Evolutionary conservation across 1,284 basidiomycete genomes (phyloP).

Genomic region (Boletellus sp.): DNA sequence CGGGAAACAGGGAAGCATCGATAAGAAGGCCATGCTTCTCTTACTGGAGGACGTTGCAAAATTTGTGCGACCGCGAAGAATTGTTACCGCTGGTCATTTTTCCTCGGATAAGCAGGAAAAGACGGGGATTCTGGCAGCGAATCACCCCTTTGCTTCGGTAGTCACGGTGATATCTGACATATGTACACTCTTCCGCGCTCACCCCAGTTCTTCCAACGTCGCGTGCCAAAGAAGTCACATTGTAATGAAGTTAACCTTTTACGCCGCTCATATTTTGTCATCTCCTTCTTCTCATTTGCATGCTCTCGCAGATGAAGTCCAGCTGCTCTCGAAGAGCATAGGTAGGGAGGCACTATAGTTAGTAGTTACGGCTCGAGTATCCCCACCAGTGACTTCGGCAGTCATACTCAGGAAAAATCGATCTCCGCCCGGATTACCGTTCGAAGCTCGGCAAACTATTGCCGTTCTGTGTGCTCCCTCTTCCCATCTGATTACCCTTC

Average conservation of each 20-base stretch:
- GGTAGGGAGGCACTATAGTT: conserved; percentile 7
- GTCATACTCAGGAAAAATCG: too few species aligned
- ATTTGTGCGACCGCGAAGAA: conserved; percentile 47
- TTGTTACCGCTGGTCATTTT: conserved; percentile 27
- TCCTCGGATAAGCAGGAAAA: conserved; percentile 3
- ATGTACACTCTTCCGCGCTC: conserved; percentile 18
- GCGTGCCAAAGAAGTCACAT: conserved; percentile 10
- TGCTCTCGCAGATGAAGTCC: conserved; percentile 42
- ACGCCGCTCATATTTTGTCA: conserved; percentile 41
- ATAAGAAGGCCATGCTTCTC: conserved; percentile 44
- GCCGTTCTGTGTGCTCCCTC: too few species aligned
- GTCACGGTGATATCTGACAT: conserved; percentile 30
- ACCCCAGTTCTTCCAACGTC: neutral
- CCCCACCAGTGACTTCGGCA: too few species aligned
- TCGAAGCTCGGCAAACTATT: too few species aligned
- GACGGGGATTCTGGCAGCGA: neutral
- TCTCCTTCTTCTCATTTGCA: conserved; percentile 34
- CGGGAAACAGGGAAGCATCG: conserved; percentile 41
- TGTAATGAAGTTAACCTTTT: conserved; percentile 34
- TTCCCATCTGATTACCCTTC: too few species aligned
- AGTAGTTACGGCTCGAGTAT: neutral
- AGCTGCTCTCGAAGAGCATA: conserved; percentile 22
- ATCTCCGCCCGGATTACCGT: too few species aligned
- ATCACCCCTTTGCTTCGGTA: conserved; percentile 20
- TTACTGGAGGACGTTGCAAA: conserved; percentile 51